Conservation (phyloP, 2,329 filamentous ascomycete genomes). For the Hymenoscyphus fructigenus region DNA sequence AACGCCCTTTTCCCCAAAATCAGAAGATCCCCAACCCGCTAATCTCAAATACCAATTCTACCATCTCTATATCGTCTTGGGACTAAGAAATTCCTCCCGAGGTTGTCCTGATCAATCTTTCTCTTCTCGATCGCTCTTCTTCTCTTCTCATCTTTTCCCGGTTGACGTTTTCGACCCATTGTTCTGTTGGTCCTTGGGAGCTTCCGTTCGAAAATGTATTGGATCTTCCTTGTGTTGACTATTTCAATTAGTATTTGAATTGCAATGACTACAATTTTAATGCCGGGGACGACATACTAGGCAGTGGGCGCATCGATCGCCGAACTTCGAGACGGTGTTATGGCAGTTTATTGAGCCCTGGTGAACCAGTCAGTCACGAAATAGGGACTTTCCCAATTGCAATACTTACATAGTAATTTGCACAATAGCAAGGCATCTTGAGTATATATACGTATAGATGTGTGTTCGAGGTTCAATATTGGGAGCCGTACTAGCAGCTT, state of each 20-base stretch:
- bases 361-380: constrained; percentile 14
- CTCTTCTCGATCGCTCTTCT: constrained; percentile 22
- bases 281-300: constrained; percentile 12
- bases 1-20: not conserved
- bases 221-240: constrained; percentile 18
- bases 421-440: constrained; percentile 40
- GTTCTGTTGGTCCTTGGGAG: constrained; percentile 17
- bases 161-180: constrained; percentile 26
- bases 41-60: not conserved
- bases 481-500: not conserved
- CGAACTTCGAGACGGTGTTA: constrained; percentile 40
- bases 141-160: constrained; percentile 25
- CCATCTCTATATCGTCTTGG: not conserved
- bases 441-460: not conserved
- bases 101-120: constrained; percentile 21
- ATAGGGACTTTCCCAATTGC: not conserved
- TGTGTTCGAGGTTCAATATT: not conserved
- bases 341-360: constrained; percentile 41
- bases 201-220: constrained; percentile 19
- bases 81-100: constrained; percentile 19
- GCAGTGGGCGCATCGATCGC: constrained; percentile 41
- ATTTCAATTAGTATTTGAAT: constrained; percentile 2
- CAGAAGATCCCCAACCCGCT: not conserved
- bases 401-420: constrained; percentile 40
- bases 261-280: not conserved